Conservation (phyloP, 495 filamentous ascomycete genomes). For the Neurospora sp. region DNA sequence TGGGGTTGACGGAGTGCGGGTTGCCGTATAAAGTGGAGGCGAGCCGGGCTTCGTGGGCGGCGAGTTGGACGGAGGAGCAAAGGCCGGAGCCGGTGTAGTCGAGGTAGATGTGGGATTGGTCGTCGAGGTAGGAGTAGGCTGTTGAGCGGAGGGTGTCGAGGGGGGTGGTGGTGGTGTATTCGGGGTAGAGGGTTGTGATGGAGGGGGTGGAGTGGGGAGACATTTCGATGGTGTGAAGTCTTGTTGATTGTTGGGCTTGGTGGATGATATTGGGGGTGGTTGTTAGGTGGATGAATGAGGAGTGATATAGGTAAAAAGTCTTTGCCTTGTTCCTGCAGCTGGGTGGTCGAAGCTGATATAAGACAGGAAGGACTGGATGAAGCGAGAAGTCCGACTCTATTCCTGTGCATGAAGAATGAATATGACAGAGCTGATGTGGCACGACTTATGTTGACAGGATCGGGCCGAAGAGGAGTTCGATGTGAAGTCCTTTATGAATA, state of each 20-base stretch:
- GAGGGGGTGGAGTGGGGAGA: neutral
- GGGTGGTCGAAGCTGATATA: neutral
- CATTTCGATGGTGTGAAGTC: neutral
- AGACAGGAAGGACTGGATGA: neutral
- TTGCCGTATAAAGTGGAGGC: constrained; percentile 41
- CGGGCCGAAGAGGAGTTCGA: neutral
- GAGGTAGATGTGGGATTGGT: constrained; percentile 23
- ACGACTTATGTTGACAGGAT: neutral
- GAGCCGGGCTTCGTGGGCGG: constrained; percentile 16
- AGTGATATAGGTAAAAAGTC: neutral
- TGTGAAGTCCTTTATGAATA: neutral
- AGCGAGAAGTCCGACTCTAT: neutral
- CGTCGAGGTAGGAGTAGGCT: constrained; percentile 24
- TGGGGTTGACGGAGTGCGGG: constrained; percentile 46
- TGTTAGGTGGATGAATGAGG: neutral
- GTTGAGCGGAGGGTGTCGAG: constrained; percentile 17
- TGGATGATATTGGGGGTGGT: neutral
- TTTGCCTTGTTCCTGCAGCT: neutral
- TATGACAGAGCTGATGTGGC: neutral
- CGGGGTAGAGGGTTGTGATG: constrained; percentile 13
- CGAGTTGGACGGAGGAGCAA: constrained; percentile 14
- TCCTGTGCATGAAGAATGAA: neutral
- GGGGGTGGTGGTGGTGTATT: constrained; percentile 15
- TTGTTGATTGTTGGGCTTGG: neutral
- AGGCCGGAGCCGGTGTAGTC: constrained; percentile 28